A percentile compares a stretch with the other conserved stretches of the same genome.
Conservation (phyloP, 805 yeast species). For the Candida lessepsii region DNA sequence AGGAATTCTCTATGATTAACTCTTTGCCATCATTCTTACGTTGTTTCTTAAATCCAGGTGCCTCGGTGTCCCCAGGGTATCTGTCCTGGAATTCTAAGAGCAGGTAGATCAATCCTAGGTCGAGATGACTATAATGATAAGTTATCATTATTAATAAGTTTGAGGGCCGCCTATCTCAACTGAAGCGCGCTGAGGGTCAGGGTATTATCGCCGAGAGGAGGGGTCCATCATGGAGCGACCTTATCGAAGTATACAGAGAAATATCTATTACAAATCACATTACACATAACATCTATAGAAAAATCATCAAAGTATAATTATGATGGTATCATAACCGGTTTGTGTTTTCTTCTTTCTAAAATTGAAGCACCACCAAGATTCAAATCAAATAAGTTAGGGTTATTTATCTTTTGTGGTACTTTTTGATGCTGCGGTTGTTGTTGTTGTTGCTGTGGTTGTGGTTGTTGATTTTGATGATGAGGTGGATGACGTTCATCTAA, state of each 20-base stretch:
- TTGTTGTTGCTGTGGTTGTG: slow-evolving; percentile 19
- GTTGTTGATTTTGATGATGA: slow-evolving; percentile 14
- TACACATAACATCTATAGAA: background rate
- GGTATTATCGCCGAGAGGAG: too few species aligned
- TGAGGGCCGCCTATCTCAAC: background rate
- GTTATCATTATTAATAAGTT: background rate
- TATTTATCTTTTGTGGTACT: slow-evolving; percentile 1
- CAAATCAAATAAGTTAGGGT: slow-evolving; percentile 35
- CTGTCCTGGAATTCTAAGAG: slow-evolving; percentile 4
- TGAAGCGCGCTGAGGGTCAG: too few species aligned
- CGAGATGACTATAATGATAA: slow-evolving; percentile 3
- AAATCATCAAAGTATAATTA: slow-evolving; percentile 3
- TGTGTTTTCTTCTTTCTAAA: slow-evolving; percentile 42
- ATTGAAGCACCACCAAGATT: slow-evolving; percentile 54
- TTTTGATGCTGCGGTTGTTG: too few species aligned
- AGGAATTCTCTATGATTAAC: slow-evolving; percentile 18
- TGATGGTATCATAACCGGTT: slow-evolving; percentile 15
- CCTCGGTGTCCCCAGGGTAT: background rate
- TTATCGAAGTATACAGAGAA: background rate
- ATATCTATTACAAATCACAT: slow-evolving; percentile 3
- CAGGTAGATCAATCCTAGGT: slow-evolving; percentile 2
- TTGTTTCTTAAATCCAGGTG: slow-evolving; percentile 1
- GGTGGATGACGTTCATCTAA: slow-evolving; percentile 1
- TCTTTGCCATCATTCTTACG: slow-evolving; percentile 3
- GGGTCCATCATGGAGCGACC: too few species aligned